Evolutionary conservation across 2,329 filamentous ascomycete genomes (phyloP), one percentile per base, ranked within the genome.

Genomic region (Aureobasidium uvarum): DNA sequence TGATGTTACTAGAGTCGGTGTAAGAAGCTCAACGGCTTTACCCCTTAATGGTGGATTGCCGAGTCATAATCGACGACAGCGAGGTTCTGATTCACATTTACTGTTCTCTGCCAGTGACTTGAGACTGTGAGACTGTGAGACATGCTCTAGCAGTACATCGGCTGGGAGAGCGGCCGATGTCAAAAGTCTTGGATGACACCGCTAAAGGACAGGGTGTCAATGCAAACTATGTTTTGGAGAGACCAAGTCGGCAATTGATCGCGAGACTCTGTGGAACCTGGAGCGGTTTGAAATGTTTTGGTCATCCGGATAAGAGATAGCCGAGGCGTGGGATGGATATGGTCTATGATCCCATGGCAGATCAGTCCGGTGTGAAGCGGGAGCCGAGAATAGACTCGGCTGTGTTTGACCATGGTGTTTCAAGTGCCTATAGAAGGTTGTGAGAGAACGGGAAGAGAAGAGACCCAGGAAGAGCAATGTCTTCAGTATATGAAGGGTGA

Each of bases 371-470:
- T 50, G 8, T 46, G 45, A 33, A 50, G 43, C 58, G 45, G 33
- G 55, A 36, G 18, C 55, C 31, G 28, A 36, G 36, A 59, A 59
- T 59, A 59, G 55, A 36, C 55, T 59, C 46, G 25, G 18, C 58
- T 38, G 25, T 28, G 41, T 46, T 59, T 46, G 25, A 36, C 55
- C 23, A 59, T 6, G 36, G 33, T 28, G 58, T 62, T 62, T 62
- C 58, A 62, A 38, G 58, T 62, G 4, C 43, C 39, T 50, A 62
- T 62, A 62, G 43, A 38, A 62, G 33, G 31, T 4, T 18, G 43
- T 10, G 28, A 39, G 8, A 28, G 20, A 14, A 50, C 20, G n/a
- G 20, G 2, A 31, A 50, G 20, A 50, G 31, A 38, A 33, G 14
- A 39, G 18, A 18, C n/a, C 8, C 20, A 31, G 43, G 13, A 39